Evolutionary conservation across 1,139 yeast species (phyloP), one percentile per base, ranked within the genome.

Genomic region (Magnusiomyces suaveolens): DNA sequence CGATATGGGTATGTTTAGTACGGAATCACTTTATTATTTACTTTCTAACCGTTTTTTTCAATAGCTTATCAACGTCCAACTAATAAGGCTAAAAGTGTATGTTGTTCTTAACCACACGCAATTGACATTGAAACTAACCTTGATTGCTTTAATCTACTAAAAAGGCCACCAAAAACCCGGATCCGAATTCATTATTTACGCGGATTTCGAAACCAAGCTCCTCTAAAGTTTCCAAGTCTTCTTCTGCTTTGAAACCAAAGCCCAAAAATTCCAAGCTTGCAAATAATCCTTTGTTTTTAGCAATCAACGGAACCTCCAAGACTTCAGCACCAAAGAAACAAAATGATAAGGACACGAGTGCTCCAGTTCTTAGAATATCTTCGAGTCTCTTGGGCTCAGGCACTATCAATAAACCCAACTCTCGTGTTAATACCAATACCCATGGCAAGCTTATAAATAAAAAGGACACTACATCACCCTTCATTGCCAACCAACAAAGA

Each of bases 211-310:
- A 43, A n/a, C 29, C 47, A 8, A 24, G 32, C 20, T 14, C 6
- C 2, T 43, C 47, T 3, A 43, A 43, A 24, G 47, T 43, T 24
- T 16, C 47, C 4, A 43, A 38, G 43, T 8, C 12, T 14, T 8
- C 8, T 8, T 32, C 36, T 12, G n/a, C n/a, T n/a, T 24, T 18
- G 20, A 23, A 41, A 3, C 4, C 24, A 12, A 43, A 43, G n/a
- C 21, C 36, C n/a, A 47, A 32, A 10, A 24, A 32, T 20, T 12
- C 16, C 14, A 47, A 33, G 20, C 43, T 47, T 18, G 41, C 21
- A 32, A 36, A 33, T 18, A 47, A 47, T 36, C 43, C 50, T 2
- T 32, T 47, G 43, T 47, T 47, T 32, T n/a, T 47, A 3, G 50
- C 50, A 20, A 47, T 47, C 25, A 32, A 47, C 4, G 41, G 41